Evolutionary conservation across 106 monocot genomes (phyloP).

Genomic region (Dactylorhiza incarnata): DNA sequence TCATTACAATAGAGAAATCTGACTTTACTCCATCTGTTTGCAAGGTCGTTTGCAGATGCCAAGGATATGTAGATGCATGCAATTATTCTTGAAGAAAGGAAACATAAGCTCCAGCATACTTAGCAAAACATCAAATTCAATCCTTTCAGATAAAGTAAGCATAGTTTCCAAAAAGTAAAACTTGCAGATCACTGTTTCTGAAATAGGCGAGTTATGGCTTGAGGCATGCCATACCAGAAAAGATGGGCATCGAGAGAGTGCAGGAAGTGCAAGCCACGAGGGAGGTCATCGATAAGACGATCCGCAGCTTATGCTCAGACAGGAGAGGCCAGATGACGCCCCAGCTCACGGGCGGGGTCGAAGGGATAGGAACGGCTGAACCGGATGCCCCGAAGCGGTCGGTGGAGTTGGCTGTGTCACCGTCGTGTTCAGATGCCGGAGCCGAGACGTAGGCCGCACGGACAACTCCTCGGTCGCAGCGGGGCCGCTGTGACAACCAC

Average conservation of each 20-base stretch:
- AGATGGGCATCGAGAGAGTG: conserved; percentile 89
- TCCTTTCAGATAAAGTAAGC: not conserved
- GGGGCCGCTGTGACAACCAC: not conserved
- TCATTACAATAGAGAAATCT: not conserved
- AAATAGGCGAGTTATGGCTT: not conserved
- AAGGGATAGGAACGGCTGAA: conserved; percentile 1
- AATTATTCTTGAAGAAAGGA: not conserved
- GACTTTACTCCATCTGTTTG: not conserved
- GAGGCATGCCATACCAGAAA: conserved; percentile 48
- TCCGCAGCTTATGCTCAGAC: conserved; percentile 56
- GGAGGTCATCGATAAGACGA: conserved; percentile 46
- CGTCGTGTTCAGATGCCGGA: conserved; percentile 64
- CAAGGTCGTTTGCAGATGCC: not conserved
- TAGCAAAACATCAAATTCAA: not conserved
- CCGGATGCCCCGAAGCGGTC: conserved; percentile 2
- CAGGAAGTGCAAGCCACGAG: conserved; percentile 69
- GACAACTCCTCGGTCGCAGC: not conserved
- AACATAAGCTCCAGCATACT: not conserved
- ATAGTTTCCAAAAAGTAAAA: not conserved
- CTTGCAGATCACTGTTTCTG: not conserved
- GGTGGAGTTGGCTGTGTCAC: conserved; percentile 13
- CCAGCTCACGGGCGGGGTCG: conserved; percentile 41
- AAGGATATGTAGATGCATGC: not conserved
- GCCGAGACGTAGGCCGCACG: conserved; percentile 75
- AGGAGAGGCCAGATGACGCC: conserved; percentile 52